phyloP scores from a whole-genome alignment of 2,329 filamentous ascomycete genomes.

The Claviceps pusilla region DNA sequence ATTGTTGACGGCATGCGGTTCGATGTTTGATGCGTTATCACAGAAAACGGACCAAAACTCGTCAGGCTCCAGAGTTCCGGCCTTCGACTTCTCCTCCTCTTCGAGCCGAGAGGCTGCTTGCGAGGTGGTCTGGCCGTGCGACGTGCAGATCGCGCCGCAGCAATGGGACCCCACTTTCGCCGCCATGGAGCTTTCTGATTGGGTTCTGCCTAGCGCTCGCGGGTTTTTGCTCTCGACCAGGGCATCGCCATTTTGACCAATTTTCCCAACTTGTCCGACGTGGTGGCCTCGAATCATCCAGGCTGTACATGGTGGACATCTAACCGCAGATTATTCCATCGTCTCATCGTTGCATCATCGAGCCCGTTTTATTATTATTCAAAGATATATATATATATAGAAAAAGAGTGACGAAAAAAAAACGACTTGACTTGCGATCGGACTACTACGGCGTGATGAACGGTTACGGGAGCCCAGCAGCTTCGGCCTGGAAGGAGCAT shows the following conservation, averaged over 20 bases:
- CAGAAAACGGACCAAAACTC: not conserved
- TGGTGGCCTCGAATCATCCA: not conserved
- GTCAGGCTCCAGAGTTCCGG: not conserved
- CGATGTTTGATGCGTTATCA: not conserved
- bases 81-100: not conserved
- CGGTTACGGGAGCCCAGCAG: constrained; percentile 33
- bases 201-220: not conserved
- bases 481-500: constrained; percentile 62
- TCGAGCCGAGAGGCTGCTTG: not conserved
- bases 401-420: not conserved
- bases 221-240: not conserved
- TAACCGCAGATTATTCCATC: not conserved
- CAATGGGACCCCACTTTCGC: not conserved
- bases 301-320: not conserved
- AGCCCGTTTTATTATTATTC: not conserved
- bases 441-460: constrained; percentile 33
- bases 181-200: not conserved
- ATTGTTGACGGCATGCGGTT: not conserved
- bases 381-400: no score
- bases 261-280: not conserved
- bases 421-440: no score
- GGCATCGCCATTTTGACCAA: not conserved
- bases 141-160: not conserved
- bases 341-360: not conserved
- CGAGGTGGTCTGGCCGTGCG: not conserved